Evolutionary conservation across 495 filamentous ascomycete genomes (phyloP), one percentile per base, ranked within the genome.

Genomic region (Penicillium ucsense): DNA sequence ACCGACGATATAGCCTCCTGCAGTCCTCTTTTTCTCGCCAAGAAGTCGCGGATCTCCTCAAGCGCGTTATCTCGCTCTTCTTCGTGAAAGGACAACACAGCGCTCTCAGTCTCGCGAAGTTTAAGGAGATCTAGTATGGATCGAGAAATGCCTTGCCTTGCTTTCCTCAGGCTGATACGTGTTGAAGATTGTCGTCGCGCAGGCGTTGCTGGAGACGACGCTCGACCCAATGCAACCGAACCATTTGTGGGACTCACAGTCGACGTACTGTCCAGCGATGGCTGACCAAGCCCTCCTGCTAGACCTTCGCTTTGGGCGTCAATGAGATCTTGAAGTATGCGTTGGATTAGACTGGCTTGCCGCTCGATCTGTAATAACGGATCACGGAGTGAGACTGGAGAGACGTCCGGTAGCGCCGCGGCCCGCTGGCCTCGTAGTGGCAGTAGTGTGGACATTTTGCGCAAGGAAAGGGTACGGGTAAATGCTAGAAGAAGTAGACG

Each of bases 221-320:
- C 53, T 51, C 45, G 64, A 46, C 38, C 46, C 41, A 44, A 54
- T 45, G 50, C 54, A 11, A 52, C 63, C 46, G 50, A 53, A 31
- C 45, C 63, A 39, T 76, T 69, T 27, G 73, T 81, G 42, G 61
- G 67, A 51, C 72, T 79, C 38, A 71, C 73, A 43, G 67, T 67
- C 27, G 79, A 74, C 6, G 61, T 49, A 48, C 72, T 68, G 33
- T 68, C 58, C 44, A 59, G 27, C 50, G 54, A 51, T 27, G 64
- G 56, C 9, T 48, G 58, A 35, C 57, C 56, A 2, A 80, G 65
- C 7, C 79, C 79, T 45, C 74, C 66, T 3, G 82, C 61, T 35
- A 95, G 72, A 29, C 87, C 87, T 35, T 83, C 77, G 39, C 84
- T 83, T 65, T 97, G 91, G 0, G 86, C 85, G 67, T 97, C 89